phyloP scores from a whole-genome alignment of 2,329 filamentous ascomycete genomes.

The Apiospora aurea region DNA sequence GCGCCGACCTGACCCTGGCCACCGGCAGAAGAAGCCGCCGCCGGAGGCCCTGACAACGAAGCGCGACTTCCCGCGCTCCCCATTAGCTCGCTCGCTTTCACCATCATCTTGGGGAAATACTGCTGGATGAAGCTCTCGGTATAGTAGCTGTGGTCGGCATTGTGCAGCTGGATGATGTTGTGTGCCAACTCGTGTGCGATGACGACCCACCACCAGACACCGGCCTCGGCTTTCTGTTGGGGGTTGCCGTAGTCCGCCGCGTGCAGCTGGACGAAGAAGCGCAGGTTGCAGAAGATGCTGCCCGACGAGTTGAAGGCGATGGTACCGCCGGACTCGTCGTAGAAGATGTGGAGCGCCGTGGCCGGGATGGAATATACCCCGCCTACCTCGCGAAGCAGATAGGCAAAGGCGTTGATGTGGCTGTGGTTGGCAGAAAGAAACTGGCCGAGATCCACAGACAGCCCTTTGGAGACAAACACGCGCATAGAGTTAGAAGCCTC shows the following conservation, averaged over 20 bases:
- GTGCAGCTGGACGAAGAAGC: conserved; percentile 86
- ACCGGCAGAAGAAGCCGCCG: neutral
- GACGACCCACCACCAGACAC: conserved; percentile 94
- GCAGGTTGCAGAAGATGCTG: conserved; percentile 91
- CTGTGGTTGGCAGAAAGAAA: conserved; percentile 69
- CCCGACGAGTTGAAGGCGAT: conserved; percentile 93
- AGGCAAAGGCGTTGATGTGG: conserved; percentile 73
- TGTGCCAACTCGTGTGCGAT: conserved; percentile 95
- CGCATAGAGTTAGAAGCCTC: conserved; percentile 76
- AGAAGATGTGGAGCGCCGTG: conserved; percentile 82
- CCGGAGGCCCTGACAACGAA: neutral
- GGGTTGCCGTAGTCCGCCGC: conserved; percentile 51
- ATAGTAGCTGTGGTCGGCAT: conserved; percentile 82
- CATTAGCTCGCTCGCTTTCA: conserved; percentile 49
- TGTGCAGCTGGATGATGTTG: conserved; percentile 83
- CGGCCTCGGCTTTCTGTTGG: conserved; percentile 69
- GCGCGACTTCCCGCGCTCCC: neutral
- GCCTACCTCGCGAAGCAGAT: conserved; percentile 72
- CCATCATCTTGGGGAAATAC: conserved; percentile 76
- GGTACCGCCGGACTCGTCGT: conserved; percentile 77
- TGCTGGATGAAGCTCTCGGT: conserved; percentile 81
- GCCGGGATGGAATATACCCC: conserved; percentile 75
- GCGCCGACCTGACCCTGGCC: neutral
- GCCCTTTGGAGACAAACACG: conserved; percentile 70
- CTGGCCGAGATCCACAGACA: conserved; percentile 53